A percentile compares a stretch with the other conserved stretches of the same genome.
Conservation (phyloP, 2,329 filamentous ascomycete species). For the Ceratocystis lukuohia region DNA sequence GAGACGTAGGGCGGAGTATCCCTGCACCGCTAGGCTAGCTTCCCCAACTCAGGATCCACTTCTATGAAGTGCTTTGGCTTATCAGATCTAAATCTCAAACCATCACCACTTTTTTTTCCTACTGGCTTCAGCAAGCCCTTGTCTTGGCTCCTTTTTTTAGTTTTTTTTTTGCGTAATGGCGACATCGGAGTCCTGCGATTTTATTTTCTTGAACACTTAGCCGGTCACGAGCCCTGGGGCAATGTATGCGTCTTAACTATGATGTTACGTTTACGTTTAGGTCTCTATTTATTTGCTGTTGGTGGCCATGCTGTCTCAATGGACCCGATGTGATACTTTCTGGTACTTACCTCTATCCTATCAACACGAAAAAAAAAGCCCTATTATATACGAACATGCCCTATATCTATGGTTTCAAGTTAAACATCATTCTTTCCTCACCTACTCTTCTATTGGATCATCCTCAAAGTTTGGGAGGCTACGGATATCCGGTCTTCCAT, state of each 20-base stretch:
- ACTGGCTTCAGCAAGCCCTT: neutral
- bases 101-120: constrained; percentile 15
- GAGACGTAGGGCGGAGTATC: neutral
- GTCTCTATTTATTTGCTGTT: neutral
- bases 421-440: neutral
- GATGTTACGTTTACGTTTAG: neutral
- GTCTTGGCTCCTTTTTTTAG: neutral
- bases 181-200: constrained; percentile 4
- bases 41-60: neutral
- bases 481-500: constrained; percentile 15
- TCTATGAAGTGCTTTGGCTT: constrained; percentile 6
- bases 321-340: too few relatives aligned
- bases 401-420: neutral
- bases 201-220: neutral
- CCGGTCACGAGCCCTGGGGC: neutral
- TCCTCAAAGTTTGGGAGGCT: constrained; percentile 15
- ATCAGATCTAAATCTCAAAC: constrained; percentile 14
- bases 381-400: neutral
- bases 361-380: too few relatives aligned
- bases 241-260: neutral
- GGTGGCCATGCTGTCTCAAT: neutral
- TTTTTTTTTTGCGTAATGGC: neutral
- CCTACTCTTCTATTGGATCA: constrained; percentile 13
- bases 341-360: too few relatives aligned
- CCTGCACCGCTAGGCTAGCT: neutral